phyloP scores from a whole-genome alignment of 2,329 filamentous ascomycete genomes.

The Paecilomyces niveus region DNA sequence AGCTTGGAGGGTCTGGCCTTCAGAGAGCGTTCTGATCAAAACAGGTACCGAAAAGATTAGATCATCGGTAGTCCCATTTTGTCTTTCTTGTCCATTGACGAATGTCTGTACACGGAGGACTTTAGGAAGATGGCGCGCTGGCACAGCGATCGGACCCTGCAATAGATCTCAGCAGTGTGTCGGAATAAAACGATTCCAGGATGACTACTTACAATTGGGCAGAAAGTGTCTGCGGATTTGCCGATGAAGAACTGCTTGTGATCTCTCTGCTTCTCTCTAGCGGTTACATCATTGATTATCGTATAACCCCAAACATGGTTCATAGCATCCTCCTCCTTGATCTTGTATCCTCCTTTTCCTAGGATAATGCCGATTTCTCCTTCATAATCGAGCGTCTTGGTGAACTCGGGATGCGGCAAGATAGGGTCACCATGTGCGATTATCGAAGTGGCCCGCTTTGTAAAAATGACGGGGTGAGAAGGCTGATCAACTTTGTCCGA shows the following conservation, averaged over 20 bases:
- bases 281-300: constrained; percentile 52
- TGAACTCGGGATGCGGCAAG: constrained; percentile 41
- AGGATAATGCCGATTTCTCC: constrained; percentile 52
- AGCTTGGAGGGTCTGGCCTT: constrained; percentile 44
- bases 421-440: constrained; percentile 44
- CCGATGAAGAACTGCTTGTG: constrained; percentile 57
- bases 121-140: too few species aligned
- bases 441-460: constrained; percentile 48
- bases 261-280: constrained; percentile 47
- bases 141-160: too few species aligned
- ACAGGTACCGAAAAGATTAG: constrained; percentile 45
- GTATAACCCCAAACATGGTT: constrained; percentile 52
- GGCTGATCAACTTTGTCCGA: constrained; percentile 49
- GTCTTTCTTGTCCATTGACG: constrained; percentile 47
- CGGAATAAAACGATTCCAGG: too few species aligned
- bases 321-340: constrained; percentile 26
- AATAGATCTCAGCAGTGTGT: too few species aligned
- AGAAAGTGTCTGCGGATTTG: constrained; percentile 35
- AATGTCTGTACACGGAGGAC: constrained; percentile 36
- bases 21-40: constrained; percentile 42
- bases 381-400: constrained; percentile 48
- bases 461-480: constrained; percentile 51
- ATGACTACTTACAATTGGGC: background rate
- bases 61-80: constrained; percentile 41
- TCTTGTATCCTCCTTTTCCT: constrained; percentile 39